Base-by-base conservation (phyloP, 163 green algal species). In the Trebouxia gelatinosa region DNA sequence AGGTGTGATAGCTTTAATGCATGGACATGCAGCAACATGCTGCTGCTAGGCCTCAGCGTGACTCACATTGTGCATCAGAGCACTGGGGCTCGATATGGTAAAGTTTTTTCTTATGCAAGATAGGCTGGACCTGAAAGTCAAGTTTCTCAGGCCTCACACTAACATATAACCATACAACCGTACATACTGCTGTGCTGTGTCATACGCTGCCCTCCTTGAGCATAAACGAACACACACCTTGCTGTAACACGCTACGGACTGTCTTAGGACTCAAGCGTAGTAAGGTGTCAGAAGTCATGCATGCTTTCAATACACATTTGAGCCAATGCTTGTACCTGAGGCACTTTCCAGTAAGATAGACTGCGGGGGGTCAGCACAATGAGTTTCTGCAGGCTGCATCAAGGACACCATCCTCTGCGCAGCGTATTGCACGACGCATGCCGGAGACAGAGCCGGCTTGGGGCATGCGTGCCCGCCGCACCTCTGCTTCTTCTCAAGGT, bases 391-490 rank as follows among this genome's bases (percentile, higher is more conserved):
- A 72, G 64, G 64, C 21, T 28, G 64, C 64, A 54, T 35, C 21
- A 2, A 35, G 64, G 35, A 72, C 64, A 21, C 64, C 64, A 6
- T 37, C 64, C 16, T 72, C 64, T 35, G 35, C 64, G 34, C 64
- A 72, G 64, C 35, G 64, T 3, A 35, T 54, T 19, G 17, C 50
- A 37, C 50, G 64, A 37, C 50, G 50, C 23, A 17, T 43, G 4
- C 64, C 64, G 16, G 64, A 54, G 13, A 72, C 64, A 51, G 64
- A 72, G 35, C 64, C 64, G 50, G 64, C 64, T 23, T 72, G 64
- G 64, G 64, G 64, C 35, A 72, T 51, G 37, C 50, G 64, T 23
- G 64, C 64, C 21, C 64, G 64, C 21, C 64, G 64, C 64, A 72
- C 64, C 35, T 35, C 64, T 37, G 64, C n/a, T n/a, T n/a, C n/a